Base-by-base conservation (phyloP, 176 grass and related monocot species). In the Alopecurus myosuroides region DNA sequence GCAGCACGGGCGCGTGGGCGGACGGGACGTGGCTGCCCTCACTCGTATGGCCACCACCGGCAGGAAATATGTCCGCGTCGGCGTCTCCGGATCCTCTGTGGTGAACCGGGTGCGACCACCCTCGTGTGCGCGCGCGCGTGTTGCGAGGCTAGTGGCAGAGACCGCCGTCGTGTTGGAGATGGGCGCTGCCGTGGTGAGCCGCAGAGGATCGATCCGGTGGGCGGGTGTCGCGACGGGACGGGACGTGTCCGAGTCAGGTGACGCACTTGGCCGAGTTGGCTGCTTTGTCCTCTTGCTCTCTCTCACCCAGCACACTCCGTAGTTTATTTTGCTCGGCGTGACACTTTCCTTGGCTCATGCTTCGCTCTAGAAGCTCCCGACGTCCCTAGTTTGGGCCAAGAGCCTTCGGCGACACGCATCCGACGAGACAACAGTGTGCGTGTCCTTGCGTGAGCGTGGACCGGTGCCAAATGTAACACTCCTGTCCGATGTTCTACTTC, bases 181-280 rank as follows among this genome's bases (percentile, higher is more conserved):
- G 2, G 70, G 37, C 0, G 9, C 3, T 14, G 17, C 9, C 25
- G 5, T 23, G 15, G 19, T 15, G 31, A 34, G 30, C 77, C 77
- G 68, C 82, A 89, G 70, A 20, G 1, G 84, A 86, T 86, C 28
- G 28, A 0, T 6, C 76, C 39, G n/a, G 4, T 6, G 19, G 3
- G 6, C 0, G 22, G 14, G 42, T 45, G 41, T 35, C 3, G 40
- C 12, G 68, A 81, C 31, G 55, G 71, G 71, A 45, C 11, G 17
- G 53, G 67, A 33, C 17, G 71, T 6, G 58, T 76, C 37, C 4
- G 56, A 76, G 82, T 81, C 82, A 69, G 77, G 69, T 81, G 88
- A 81, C 70, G 88, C 70, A 81, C 60, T 89, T 81, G 60, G 48
- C 41, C 37, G 49, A 89, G 82, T 77, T 81, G 88, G 82, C 78